Evolutionary conservation across 306 rosid genomes (phyloP), one percentile per base, ranked within the genome.

Genomic region (Quercus gilva): DNA sequence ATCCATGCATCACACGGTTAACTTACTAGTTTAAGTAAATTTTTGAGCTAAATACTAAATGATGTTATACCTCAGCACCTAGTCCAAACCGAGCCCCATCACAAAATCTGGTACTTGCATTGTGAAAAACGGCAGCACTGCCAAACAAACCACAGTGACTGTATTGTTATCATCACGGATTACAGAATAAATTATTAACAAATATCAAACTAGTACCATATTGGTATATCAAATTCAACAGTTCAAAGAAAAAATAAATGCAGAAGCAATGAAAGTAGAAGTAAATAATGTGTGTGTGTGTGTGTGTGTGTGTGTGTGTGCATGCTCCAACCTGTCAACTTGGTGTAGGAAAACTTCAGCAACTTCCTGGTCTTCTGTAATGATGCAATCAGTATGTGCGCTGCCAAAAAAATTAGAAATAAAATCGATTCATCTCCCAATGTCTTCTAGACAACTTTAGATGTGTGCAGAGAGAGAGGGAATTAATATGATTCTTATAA

Each of bases 51-150:
- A 55, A 55, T 25, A 52, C 57, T 9, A 59, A 78, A 74, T 67
- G 33, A 26, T 29, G 77, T 20, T 74, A 52, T 89, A 93, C 99
- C 99, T 95, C 99, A 12, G 99, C 99, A 25, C 99, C 99, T 5
- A 95, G 86, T 83, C 99, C 99, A 75, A 95, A 95, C 86, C 98
- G 92, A 52, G 98, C 92, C 28, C 99, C 99, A 55, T 95, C 99
- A 70, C 98, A 86, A 80, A 95, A 95, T 80, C 99, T 87, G 72
- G 99, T 89, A 84, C 99, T 95, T 70, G 99, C 99, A 83, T 95
- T 95, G 88, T 93, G 98, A 70, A 93, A 91, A 79, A 95, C 96
- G 79, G 97, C 99, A 87, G 99, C 99, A 89, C 99, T 95, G 88
- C 89, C 56, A 85, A 85, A 74, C 6, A 71, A 72, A 29, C 21